Evolutionary conservation across 331 rosid genomes (phyloP).

Genomic region (Stylosanthes scabra): DNA sequence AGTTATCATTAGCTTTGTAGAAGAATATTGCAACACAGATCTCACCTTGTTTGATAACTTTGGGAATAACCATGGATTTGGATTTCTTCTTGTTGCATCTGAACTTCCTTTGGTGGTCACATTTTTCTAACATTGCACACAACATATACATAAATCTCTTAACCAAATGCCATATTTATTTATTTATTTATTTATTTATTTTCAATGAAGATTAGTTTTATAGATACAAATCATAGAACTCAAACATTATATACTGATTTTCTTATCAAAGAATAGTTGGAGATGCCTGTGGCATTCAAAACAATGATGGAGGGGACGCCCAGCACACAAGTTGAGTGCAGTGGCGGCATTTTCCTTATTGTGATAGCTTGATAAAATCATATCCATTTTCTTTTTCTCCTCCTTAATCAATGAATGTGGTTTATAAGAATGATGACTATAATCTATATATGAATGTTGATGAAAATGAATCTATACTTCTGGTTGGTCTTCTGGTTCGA

Average conservation of each 20-base stretch:
- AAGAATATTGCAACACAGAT: slow-evolving; percentile 39
- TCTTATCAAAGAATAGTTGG: slow-evolving; percentile 19
- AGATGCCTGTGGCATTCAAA: slow-evolving; percentile 24
- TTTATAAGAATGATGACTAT: slow-evolving; percentile 41
- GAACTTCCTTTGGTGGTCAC: slow-evolving; percentile 48
- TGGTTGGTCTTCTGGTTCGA: slow-evolving; percentile 48
- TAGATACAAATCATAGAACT: background rate
- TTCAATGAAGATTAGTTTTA: background rate
- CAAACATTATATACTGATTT: slow-evolving; percentile 4
- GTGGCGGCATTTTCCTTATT: slow-evolving; percentile 50
- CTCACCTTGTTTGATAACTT: slow-evolving; percentile 53
- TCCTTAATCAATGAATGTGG: slow-evolving; percentile 35
- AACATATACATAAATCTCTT: slow-evolving; percentile 44
- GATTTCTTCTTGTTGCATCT: slow-evolving; percentile 40
- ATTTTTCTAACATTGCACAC: slow-evolving; percentile 54
- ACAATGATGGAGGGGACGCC: slow-evolving; percentile 50
- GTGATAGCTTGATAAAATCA: slow-evolving; percentile 41
- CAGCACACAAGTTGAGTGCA: slow-evolving; percentile 56
- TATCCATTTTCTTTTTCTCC: background rate
- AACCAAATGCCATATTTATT: background rate
- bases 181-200: no score
- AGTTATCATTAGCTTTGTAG: no score
- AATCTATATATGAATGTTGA: slow-evolving; percentile 28
- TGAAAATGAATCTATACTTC: slow-evolving; percentile 53
- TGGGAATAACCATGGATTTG: slow-evolving; percentile 30